Conservation (phyloP, 1,139 yeast genomes). For the Kodamaea plutei region DNA sequence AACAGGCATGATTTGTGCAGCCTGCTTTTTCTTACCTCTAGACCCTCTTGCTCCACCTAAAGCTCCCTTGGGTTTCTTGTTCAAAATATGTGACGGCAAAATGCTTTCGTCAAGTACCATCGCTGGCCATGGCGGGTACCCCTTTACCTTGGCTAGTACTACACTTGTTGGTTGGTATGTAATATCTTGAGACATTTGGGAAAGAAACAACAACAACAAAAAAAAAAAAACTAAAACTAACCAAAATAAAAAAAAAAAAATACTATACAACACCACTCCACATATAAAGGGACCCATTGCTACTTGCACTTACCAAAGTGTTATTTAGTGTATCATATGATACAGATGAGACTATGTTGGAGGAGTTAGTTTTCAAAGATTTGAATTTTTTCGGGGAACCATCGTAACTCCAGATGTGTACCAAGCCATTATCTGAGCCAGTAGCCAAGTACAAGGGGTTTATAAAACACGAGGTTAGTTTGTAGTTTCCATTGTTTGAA, state of each 20-base stretch:
- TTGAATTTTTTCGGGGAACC: conserved; percentile 3
- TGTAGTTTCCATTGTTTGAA: conserved; percentile 5
- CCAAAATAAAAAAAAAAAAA: too few species aligned
- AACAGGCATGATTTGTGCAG: conserved; percentile 37
- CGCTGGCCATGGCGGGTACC: conserved; percentile 82
- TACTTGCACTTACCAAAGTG: conserved; percentile 18
- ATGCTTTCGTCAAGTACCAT: conserved; percentile 59
- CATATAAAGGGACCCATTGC: conserved; percentile 19
- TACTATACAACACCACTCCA: too few species aligned
- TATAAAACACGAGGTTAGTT: conserved; percentile 5
- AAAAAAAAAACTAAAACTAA: too few species aligned
- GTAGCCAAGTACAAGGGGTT: conserved; percentile 4
- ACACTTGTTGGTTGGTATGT: conserved; percentile 22
- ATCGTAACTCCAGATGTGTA: conserved; percentile 9
- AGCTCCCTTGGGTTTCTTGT: conserved; percentile 44
- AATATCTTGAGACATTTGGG: too few species aligned
- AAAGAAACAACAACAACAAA: too few species aligned
- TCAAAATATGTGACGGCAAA: conserved; percentile 51
- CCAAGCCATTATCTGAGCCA: conserved; percentile 11
- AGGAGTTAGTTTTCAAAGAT: background rate
- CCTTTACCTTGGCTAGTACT: conserved; percentile 71
- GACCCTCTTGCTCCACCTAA: conserved; percentile 15
- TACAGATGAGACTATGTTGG: conserved; percentile 11
- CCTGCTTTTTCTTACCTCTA: conserved; percentile 18
- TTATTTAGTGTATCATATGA: conserved; percentile 13